Percentiles rank a stretch among this genome's conserved stretches.
Evolutionary conservation across 441 rosid species (phyloP).

Genomic region (Metrosideros polymorpha): DNA sequence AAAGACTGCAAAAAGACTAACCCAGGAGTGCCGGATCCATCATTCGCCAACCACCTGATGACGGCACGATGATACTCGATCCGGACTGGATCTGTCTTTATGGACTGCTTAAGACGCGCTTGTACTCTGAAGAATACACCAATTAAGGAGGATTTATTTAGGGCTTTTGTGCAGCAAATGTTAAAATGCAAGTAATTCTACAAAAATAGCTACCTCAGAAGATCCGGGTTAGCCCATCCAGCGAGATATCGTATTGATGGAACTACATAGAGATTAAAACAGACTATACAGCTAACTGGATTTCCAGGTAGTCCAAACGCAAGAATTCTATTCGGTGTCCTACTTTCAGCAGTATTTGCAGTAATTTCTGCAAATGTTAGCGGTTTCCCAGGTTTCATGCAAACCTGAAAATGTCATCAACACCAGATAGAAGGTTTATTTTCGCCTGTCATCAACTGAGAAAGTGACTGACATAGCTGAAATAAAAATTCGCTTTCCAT

Average conservation of each 20-base stretch:
- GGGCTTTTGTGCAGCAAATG: neutral
- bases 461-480: neutral
- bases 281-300: conserved; percentile 91
- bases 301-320: conserved; percentile 98
- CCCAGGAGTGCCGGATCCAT: conserved; percentile 89
- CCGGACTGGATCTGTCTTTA: conserved; percentile 56
- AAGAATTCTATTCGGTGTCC: conserved; percentile 38
- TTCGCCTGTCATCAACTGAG: neutral
- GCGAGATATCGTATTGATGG: conserved; percentile 72
- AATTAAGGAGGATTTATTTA: neutral
- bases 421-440: neutral
- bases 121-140: conserved; percentile 38
- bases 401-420: conserved; percentile 42
- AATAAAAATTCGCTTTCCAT: neutral
- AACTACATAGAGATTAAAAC: conserved; percentile 82
- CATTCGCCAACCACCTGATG: conserved; percentile 66
- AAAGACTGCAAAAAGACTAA: conserved; percentile 18
- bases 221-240: conserved; percentile 81
- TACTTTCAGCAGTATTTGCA: conserved; percentile 22
- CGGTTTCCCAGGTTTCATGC: conserved; percentile 95
- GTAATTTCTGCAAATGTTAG: conserved; percentile 77
- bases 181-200: neutral
- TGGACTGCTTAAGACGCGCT: conserved; percentile 56
- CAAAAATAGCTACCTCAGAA: conserved; percentile 40
- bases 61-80: conserved; percentile 75